These are phyloP conservation scores for Pseudozyma pruni DNA, from an alignment of 1,284 basidiomycete species.

Conservation along the genomic window DNA sequence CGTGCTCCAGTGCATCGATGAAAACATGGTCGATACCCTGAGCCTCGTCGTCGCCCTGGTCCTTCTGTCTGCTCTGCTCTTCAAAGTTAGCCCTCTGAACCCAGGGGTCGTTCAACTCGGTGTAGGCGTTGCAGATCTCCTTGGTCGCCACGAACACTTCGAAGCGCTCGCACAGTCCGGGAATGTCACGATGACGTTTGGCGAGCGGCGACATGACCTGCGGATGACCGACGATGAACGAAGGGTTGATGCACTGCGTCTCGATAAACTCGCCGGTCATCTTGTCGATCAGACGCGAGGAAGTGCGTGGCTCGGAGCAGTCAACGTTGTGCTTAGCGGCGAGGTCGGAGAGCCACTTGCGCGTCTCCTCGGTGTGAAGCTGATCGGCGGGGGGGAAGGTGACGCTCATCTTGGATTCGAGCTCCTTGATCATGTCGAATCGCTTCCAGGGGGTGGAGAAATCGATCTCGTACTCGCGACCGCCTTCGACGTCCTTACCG, in stretches of 20 bases:
- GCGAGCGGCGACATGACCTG: slow-evolving; percentile 99
- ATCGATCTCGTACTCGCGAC: slow-evolving; percentile 80
- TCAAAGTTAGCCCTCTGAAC: slow-evolving; percentile 96
- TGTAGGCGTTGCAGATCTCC: slow-evolving; percentile 81
- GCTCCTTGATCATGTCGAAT: slow-evolving; percentile 93
- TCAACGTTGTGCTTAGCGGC: slow-evolving; percentile 90
- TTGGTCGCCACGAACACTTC: slow-evolving; percentile 98
- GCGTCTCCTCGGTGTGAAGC: slow-evolving; percentile 87
- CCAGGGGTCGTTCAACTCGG: slow-evolving; percentile 77
- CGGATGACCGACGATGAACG: slow-evolving; percentile 96
- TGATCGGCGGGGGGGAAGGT: slow-evolving; percentile 94
- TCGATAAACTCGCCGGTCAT: slow-evolving; percentile 98
- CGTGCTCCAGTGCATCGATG: slow-evolving; percentile 85
- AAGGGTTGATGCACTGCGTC: slow-evolving; percentile 92
- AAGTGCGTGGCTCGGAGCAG: slow-evolving; percentile 93
- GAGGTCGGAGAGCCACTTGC: slow-evolving; percentile 86
- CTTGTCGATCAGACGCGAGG: slow-evolving; percentile 95
- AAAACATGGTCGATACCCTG: slow-evolving; percentile 82
- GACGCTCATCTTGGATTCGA: slow-evolving; percentile 91
- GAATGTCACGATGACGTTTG: slow-evolving; percentile 65
- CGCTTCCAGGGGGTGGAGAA: slow-evolving; percentile 98
- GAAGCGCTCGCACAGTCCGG: slow-evolving; percentile 95
- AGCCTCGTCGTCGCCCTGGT: slow-evolving; percentile 95
- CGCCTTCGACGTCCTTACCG: slow-evolving; percentile 78
- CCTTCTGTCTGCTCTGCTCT: slow-evolving; percentile 91